Evolutionary conservation across 1,284 basidiomycete species (phyloP), one percentile per base, ranked within the genome.

Genomic region (Gymnopus androsaceus): DNA sequence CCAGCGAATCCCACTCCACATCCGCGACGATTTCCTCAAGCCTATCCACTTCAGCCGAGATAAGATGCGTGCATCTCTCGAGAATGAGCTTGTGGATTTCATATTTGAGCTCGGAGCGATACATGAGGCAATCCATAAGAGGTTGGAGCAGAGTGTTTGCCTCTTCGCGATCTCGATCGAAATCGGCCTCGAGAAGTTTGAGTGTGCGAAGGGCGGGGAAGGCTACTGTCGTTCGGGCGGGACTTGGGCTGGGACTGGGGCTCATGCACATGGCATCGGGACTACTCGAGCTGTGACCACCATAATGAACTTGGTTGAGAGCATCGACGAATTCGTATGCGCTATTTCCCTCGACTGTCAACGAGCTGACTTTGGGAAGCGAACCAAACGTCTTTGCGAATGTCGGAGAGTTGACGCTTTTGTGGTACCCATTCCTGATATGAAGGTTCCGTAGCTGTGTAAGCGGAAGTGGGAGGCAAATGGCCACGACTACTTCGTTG

Each of bases 191-290:
- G 7, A 41, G 15, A 12, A 59, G 19, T 17, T 42, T 37, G 23
- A 59, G 36, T 14, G 36, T 52, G 21, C 53, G 53, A 19, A 59
- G 57, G n/a, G 48, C 33, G n/a, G 57, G 57, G 46, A 54, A 46
- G 4, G 42, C 30, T 8, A 25, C 19, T 14, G 30, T 45, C 23
- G 41, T 31, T 4, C 48, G 48, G 28, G 19, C n/a, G 8, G 28
- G 9, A n/a, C 25, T 48, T 6, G 48, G 30, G 19, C 11, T 21
- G 2, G 33, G 36, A n/a, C 19, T 34, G 12, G 33, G 38, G 28
- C 33, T n/a, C 9, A 23, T 4, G 17, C 23, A 8, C 19, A 33
- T 12, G 7, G 30, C 30, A 19, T 17, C 19, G 15, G 12, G 4
- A 27, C 23, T 4, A 17, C 21, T 14, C 4, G n/a, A 19, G 11